Evolutionary conservation across 1,284 basidiomycete species (phyloP).

Genomic region (Rhodotorula sp.): DNA sequence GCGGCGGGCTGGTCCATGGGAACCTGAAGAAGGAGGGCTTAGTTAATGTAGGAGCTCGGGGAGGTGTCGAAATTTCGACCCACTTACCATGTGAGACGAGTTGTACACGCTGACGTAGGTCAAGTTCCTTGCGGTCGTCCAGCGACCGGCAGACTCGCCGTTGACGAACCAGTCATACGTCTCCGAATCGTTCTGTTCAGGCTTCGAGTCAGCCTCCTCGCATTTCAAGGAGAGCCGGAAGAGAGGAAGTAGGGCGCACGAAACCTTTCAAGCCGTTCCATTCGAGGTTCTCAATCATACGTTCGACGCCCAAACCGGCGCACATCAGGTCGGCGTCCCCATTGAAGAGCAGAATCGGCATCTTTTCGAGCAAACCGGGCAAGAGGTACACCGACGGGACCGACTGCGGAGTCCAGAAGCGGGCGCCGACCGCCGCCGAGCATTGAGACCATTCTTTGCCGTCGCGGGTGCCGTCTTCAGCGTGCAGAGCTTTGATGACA

Average conservation of each 20-base stretch:
- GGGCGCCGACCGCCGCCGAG: slow-evolving; percentile 63
- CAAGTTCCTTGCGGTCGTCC: slow-evolving; percentile 82
- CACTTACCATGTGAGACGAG: slow-evolving; percentile 75
- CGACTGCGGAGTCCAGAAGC: slow-evolving; percentile 62
- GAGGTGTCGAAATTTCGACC: neutral
- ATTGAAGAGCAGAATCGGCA: slow-evolving; percentile 52
- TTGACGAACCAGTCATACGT: slow-evolving; percentile 76
- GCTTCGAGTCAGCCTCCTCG: neutral
- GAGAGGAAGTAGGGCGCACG: slow-evolving; percentile 43
- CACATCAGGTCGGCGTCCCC: slow-evolving; percentile 55
- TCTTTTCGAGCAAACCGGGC: slow-evolving; percentile 71
- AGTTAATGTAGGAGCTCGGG: neutral
- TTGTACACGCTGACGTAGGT: slow-evolving; percentile 84
- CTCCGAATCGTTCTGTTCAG: slow-evolving; percentile 58
- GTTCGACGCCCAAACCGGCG: slow-evolving; percentile 87
- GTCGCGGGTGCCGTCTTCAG: slow-evolving; percentile 54
- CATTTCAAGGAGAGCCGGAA: neutral
- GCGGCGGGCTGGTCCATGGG: slow-evolving; percentile 85
- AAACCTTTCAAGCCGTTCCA: slow-evolving; percentile 84
- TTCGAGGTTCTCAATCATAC: slow-evolving; percentile 71
- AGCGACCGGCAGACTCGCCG: slow-evolving; percentile 74
- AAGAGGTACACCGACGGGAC: slow-evolving; percentile 74
- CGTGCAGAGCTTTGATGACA: slow-evolving; percentile 82
- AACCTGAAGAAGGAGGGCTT: slow-evolving; percentile 50
- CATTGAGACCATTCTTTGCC: slow-evolving; percentile 87